phyloP scores from a whole-genome alignment of 2,329 filamentous ascomycete genomes.

The Podosphaera fusca region DNA sequence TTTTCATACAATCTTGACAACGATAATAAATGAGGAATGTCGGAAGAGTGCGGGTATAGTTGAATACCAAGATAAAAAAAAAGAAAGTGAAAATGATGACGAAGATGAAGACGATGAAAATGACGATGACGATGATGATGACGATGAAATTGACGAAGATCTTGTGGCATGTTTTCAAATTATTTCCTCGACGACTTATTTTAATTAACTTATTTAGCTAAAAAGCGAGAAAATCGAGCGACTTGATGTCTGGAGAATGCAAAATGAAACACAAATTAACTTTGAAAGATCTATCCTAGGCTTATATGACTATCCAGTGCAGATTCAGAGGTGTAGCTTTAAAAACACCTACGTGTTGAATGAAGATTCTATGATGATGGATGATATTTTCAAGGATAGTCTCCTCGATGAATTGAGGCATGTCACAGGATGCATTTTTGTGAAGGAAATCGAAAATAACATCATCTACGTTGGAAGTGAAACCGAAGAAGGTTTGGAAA shows the following conservation, averaged over 20 bases:
- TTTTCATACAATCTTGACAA: slow-evolving; percentile 4
- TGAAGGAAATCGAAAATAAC: neutral
- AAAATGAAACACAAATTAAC: neutral
- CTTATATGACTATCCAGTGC: neutral
- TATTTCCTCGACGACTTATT: too few relatives aligned
- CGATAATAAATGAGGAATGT: slow-evolving; percentile 7
- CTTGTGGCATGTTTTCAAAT: neutral
- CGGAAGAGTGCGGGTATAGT: neutral
- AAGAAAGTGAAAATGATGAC: slow-evolving; percentile 2
- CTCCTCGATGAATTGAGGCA: neutral
- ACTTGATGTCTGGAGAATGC: neutral
- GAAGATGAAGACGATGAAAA: slow-evolving; percentile 1
- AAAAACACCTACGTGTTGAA: neutral
- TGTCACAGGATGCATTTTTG: neutral
- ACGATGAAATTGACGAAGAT: slow-evolving; percentile 3
- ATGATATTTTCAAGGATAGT: neutral
- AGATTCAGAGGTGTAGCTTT: neutral
- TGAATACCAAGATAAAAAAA: slow-evolving; percentile 2
- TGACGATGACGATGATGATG: slow-evolving; percentile 3
- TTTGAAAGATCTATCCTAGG: too few relatives aligned
- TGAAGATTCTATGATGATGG: neutral
- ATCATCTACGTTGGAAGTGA: neutral
- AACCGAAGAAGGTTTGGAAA: neutral
- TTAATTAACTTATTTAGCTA: slow-evolving; percentile 1
- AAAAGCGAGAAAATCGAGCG: slow-evolving; percentile 1